Base-by-base conservation (phyloP, 495 filamentous ascomycete genomes). In the Talaromyces thailandensis region DNA sequence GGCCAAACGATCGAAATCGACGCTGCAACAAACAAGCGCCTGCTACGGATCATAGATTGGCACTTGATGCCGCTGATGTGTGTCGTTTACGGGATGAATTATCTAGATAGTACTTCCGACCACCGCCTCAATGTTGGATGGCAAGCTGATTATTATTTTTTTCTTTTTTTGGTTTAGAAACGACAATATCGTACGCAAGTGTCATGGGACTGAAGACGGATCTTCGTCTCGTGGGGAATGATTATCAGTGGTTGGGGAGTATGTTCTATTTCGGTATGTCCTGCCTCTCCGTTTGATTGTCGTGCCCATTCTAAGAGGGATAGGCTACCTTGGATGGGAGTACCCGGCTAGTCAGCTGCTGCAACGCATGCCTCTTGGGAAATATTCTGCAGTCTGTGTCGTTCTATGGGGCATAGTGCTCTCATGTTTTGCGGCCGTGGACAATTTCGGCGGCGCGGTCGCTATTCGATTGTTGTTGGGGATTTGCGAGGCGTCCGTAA, bases 61-160 rank as follows among this genome's bases (percentile, higher is more conserved):
- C 78, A 86, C 64, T 68, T 88, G 62, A 84, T 88, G 82, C 85
- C 85, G 0, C 76, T 83, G 52, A 71, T 88, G 67, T 88, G 85
- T 60, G 67, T 82, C 45, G 75, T 86, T 7, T 87, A 88, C 62
- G 83, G 83, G 6, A 79, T 88, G 72, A 85, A 87, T 64, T 88
- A 79, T 67, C 68, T 87, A 14, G 85, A 88, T 67, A 88, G 77
- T 80, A 71, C 24, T 74, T 43, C 6, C 32, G n/a, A 12, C 23
- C 2, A 62, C 64, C 66, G 2, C 21, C 9, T 23, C 18, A 24
- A 18, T 23, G 29, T n/a, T 55, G 11, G 23, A 26, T 6, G n/a
- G n/a, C 21, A 26, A n/a, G 43, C 43, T 80, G 76, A 88, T n/a
- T n/a, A n/a, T n/a, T n/a, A n/a, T n/a, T n/a, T n/a, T n/a, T n/a